Evolutionary conservation across 192 early-diverging fungal genomes (phyloP).

Genomic region (Lobosporangium transversale): DNA sequence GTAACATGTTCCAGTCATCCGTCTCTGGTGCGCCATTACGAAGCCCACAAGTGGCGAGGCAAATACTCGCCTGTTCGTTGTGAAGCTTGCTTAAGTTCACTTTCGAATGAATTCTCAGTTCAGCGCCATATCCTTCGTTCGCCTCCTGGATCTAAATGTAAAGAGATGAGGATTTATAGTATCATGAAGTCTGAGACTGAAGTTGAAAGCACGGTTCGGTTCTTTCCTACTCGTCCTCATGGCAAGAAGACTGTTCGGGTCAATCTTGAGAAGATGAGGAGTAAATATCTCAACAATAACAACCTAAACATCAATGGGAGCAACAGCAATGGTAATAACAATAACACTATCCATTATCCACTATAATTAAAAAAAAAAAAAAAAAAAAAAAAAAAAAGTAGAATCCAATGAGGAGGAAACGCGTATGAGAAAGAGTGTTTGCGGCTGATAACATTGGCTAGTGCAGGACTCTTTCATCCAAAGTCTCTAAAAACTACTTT

Average conservation of each 20-base stretch:
- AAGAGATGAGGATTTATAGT: constrained; percentile 25
- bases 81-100: constrained; percentile 19
- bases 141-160: constrained; percentile 1
- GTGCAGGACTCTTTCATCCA: too few relatives aligned
- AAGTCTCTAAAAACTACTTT: too few relatives aligned
- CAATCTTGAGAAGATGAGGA: constrained; percentile 14
- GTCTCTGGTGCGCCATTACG: constrained; percentile 12
- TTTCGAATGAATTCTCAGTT: constrained; percentile 48
- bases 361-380: too few relatives aligned
- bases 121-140: constrained; percentile 40
- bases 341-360: not conserved
- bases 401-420: too few relatives aligned
- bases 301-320: not conserved
- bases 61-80: constrained; percentile 23
- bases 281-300: constrained; percentile 11
- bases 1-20: constrained; percentile 31
- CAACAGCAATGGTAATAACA: not conserved
- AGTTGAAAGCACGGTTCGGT: constrained; percentile 21
- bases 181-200: constrained; percentile 20
- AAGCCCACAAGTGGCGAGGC: constrained; percentile 26
- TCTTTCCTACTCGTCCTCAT: constrained; percentile 18
- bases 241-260: constrained; percentile 38
- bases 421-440: too few relatives aligned
- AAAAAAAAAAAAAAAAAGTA: too few relatives aligned
- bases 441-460: too few relatives aligned